Percentiles rank a stretch among this genome's conserved stretches.
Evolutionary conservation across 306 rosid species (phyloP).

Genomic region (Casuarina glauca): DNA sequence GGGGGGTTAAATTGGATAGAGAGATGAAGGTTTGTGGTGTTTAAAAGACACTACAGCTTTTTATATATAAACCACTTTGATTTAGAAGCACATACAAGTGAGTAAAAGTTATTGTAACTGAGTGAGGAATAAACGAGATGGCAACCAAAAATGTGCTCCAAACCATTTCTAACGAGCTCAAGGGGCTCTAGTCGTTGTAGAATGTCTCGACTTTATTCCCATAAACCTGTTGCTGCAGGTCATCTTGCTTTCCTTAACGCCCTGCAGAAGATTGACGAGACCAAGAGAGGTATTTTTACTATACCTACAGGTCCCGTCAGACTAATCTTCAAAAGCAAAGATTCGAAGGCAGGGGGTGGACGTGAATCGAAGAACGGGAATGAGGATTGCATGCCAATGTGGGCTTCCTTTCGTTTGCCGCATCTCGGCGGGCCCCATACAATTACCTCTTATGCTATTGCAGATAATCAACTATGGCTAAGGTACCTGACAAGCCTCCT

Average conservation of each 20-base stretch:
- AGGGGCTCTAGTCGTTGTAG: constrained; percentile 16
- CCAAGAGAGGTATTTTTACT: background rate
- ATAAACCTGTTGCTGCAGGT: constrained; percentile 20
- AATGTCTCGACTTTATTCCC: constrained; percentile 5
- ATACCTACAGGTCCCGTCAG: constrained; percentile 28
- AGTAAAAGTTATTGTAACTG: no score
- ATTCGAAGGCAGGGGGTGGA: background rate
- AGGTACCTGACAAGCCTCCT: constrained; percentile 11
- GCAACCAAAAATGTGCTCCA: no score
- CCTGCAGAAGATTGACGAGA: constrained; percentile 18
- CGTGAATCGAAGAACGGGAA: background rate
- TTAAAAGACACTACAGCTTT: no score
- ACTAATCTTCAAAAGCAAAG: constrained; percentile 18
- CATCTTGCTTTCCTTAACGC: background rate
- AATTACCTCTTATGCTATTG: constrained; percentile 37
- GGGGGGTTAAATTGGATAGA: no score
- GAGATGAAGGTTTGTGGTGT: no score
- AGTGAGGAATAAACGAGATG: no score
- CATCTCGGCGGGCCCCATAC: constrained; percentile 42
- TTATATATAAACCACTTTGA: no score
- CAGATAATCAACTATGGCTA: constrained; percentile 39
- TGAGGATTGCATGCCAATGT: constrained; percentile 18
- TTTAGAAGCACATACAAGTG: no score
- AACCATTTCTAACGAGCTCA: no score
- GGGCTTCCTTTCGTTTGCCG: constrained; percentile 34